Evolutionary conservation across 176 grass and related monocot species (phyloP).

Genomic region (Canna indica): DNA sequence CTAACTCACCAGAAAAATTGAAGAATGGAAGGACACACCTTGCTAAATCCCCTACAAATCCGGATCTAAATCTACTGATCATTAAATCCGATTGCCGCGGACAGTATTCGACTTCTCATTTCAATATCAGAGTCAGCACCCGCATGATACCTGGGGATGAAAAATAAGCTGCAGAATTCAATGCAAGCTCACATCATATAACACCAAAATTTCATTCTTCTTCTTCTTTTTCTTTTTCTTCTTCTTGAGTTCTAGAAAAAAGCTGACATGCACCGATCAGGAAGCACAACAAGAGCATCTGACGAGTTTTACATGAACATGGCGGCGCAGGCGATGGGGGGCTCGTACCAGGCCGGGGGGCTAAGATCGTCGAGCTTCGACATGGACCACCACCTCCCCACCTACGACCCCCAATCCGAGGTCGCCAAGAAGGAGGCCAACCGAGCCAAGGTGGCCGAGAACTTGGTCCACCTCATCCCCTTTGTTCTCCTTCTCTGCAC

Average conservation of each 20-base stretch:
- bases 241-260: too few relatives aligned
- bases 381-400: constrained; percentile 40
- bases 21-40: neutral
- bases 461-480: constrained; percentile 56
- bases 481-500: constrained; percentile 53
- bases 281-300: neutral
- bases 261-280: neutral
- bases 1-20: neutral
- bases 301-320: neutral
- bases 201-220: too few relatives aligned
- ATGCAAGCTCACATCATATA: neutral
- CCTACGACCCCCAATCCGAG: constrained; percentile 46
- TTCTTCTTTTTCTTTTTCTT: too few relatives aligned
- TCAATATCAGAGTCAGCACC: neutral
- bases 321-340: constrained; percentile 5
- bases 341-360: neutral
- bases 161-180: too few relatives aligned
- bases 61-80: neutral
- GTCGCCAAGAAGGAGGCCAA: constrained; percentile 56
- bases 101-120: neutral
- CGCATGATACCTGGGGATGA: too few relatives aligned
- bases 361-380: neutral
- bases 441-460: constrained; percentile 39
- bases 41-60: neutral
- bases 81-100: neutral